phyloP scores from a whole-genome alignment of 2,329 filamentous ascomycete species.

The Chaetothyriales sp. region DNA sequence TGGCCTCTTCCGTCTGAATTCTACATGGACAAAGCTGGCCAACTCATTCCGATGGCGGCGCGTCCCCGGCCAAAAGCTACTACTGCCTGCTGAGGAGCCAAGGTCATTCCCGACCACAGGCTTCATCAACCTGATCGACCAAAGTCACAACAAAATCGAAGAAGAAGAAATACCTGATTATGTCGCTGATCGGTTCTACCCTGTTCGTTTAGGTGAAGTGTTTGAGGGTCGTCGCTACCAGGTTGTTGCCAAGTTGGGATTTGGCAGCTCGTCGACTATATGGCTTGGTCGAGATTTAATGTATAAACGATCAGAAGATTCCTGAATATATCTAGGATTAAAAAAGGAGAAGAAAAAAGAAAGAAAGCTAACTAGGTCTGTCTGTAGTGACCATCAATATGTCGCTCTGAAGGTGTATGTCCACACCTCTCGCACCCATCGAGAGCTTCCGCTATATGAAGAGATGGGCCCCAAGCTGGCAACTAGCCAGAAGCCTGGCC shows the following conservation, averaged over 20 bases:
- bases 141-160: not conserved
- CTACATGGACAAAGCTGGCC: not conserved
- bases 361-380: not conserved
- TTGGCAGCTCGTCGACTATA: not conserved
- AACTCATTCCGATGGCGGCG: not conserved
- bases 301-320: not conserved
- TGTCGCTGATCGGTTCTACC: not conserved
- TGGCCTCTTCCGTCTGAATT: too few relatives aligned
- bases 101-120: not conserved
- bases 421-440: not conserved
- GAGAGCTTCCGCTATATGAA: not conserved
- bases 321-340: too few relatives aligned
- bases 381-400: not conserved
- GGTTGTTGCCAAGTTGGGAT: not conserved
- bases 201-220: not conserved
- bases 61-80: not conserved
- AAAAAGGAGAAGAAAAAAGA: too few relatives aligned
- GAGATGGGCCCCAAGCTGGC: not conserved
- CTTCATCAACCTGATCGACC: too few relatives aligned
- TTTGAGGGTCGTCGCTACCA: not conserved
- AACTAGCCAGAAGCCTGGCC: slow-evolving; percentile 17
- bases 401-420: not conserved
- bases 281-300: not conserved
- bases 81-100: not conserved
- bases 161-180: not conserved